Conservation (phyloP, 2,329 filamentous ascomycete genomes). For the Diaporthe batatas region DNA sequence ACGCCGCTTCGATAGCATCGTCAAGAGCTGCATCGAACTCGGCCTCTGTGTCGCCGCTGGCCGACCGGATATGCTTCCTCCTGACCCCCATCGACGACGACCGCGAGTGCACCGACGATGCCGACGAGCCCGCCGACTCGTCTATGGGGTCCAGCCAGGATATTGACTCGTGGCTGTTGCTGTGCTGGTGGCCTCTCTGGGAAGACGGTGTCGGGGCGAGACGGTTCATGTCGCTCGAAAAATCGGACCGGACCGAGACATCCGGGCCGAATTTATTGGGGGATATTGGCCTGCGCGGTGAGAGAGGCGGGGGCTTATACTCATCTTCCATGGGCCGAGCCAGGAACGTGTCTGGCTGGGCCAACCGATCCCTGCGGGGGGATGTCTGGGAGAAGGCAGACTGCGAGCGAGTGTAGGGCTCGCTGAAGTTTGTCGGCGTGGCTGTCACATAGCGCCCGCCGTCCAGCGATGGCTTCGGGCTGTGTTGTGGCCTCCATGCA, state of each 20-base stretch:
- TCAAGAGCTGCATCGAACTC: conserved; percentile 96
- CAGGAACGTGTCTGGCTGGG: conserved; percentile 53
- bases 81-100: conserved; percentile 78
- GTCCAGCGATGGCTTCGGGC: conserved; percentile 46
- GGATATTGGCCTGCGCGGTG: conserved; percentile 71
- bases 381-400: conserved; percentile 66
- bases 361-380: conserved; percentile 55
- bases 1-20: conserved; percentile 95
- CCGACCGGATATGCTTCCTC: conserved; percentile 76
- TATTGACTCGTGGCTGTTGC: conserved; percentile 82
- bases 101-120: conserved; percentile 84
- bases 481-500: conserved; percentile 44
- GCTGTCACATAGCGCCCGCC: conserved; percentile 47
- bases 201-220: conserved; percentile 43
- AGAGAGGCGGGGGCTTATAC: conserved; percentile 80
- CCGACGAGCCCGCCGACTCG: conserved; percentile 85
- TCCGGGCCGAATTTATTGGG: conserved; percentile 54
- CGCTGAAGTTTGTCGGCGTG: conserved; percentile 48
- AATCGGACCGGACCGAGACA: conserved; percentile 52
- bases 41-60: conserved; percentile 82
- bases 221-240: conserved; percentile 49
- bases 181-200: conserved; percentile 61
- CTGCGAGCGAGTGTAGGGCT: conserved; percentile 57
- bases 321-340: conserved; percentile 66
- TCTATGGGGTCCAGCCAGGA: conserved; percentile 97